Percentiles rank a stretch among this genome's conserved stretches.
Conservation (phyloP, 257 asterid species). For the Nicotiana tomentosiformis region DNA sequence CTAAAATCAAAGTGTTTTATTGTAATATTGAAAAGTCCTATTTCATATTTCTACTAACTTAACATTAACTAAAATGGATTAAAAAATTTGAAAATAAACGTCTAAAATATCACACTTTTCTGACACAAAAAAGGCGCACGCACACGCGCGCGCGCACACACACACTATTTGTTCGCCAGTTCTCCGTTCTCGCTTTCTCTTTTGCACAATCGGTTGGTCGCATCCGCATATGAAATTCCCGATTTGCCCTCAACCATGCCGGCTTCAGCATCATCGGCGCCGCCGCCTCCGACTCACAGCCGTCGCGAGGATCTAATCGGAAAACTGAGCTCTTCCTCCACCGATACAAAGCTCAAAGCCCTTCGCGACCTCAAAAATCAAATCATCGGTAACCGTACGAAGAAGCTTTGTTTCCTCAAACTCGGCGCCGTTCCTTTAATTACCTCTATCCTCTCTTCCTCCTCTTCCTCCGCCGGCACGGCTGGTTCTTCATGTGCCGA, state of each 20-base stretch:
- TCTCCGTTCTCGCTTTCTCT: background rate
- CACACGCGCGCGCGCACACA: too few species aligned
- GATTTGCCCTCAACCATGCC: conserved; percentile 35
- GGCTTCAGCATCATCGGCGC: conserved; percentile 45
- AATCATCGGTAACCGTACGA: conserved; percentile 87
- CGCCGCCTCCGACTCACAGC: conserved; percentile 33
- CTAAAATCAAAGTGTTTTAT: too few species aligned
- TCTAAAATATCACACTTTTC: too few species aligned
- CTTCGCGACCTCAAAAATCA: conserved; percentile 84
- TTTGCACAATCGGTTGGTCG: background rate
- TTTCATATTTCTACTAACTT: too few species aligned
- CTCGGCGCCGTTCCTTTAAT: conserved; percentile 82
- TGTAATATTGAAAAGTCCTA: too few species aligned
- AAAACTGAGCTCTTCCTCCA: conserved; percentile 36
- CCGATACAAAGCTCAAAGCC: conserved; percentile 58
- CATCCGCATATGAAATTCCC: conserved; percentile 11
- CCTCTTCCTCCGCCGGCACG: conserved; percentile 20
- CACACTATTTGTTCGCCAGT: background rate
- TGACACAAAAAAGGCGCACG: too few species aligned
- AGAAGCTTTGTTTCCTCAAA: conserved; percentile 66
- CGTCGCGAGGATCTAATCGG: conserved; percentile 58
- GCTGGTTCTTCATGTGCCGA: conserved; percentile 4
- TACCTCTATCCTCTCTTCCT: conserved; percentile 49
- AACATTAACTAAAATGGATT: too few species aligned
- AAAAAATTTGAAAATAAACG: too few species aligned